Percentiles rank a stretch among this genome's conserved stretches.
These are phyloP conservation scores for Trifolium fragiferum DNA, from an alignment of 306 rosid species.

Conservation along the genomic window DNA sequence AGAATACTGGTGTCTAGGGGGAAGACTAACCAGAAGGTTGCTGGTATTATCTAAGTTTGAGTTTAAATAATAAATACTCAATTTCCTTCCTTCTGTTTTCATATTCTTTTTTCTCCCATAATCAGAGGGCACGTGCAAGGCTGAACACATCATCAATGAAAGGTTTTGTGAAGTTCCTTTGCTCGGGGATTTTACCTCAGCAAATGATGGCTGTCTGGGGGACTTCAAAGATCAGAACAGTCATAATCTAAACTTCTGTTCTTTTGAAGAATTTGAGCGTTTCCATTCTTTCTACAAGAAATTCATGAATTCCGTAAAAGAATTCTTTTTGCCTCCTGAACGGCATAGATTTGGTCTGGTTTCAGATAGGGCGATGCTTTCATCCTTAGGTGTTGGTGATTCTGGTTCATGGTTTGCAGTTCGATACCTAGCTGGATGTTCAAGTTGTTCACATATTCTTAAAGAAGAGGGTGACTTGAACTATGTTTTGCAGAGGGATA, in stretches of 20 bases:
- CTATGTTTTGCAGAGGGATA: conserved; percentile 54
- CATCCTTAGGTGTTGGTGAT: conserved; percentile 75
- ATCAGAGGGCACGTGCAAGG: conserved; percentile 62
- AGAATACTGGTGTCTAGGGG: conserved; percentile 43
- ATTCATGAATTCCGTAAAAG: conserved; percentile 73
- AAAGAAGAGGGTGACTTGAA: conserved; percentile 72
- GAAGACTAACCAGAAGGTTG: conserved; percentile 82
- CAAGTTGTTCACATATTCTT: conserved; percentile 70
- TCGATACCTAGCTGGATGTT: conserved; percentile 68
- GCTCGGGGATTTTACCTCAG: conserved; percentile 58
- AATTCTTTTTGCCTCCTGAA: conserved; percentile 74
- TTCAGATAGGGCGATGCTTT: conserved; percentile 74
- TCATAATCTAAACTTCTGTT: conserved; percentile 57
- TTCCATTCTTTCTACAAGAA: conserved; percentile 73
- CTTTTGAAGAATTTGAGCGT: conserved; percentile 60
- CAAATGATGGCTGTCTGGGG: conserved; percentile 52
- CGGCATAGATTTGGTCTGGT: conserved; percentile 73
- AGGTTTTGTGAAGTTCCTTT: conserved; percentile 64
- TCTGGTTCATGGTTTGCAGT: conserved; percentile 80
- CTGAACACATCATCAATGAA: conserved; percentile 51
- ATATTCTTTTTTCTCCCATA: conserved; percentile 27
- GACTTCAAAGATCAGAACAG: conserved; percentile 44
- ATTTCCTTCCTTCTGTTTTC: conserved; percentile 37
- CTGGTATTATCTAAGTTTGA: conserved; percentile 67
- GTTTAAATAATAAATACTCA: conserved; percentile 33